A percentile compares a stretch with the other conserved stretches of the same genome.
phyloP scores from a whole-genome alignment of 306 rosid genomes.

The Acacia crassicarpa region DNA sequence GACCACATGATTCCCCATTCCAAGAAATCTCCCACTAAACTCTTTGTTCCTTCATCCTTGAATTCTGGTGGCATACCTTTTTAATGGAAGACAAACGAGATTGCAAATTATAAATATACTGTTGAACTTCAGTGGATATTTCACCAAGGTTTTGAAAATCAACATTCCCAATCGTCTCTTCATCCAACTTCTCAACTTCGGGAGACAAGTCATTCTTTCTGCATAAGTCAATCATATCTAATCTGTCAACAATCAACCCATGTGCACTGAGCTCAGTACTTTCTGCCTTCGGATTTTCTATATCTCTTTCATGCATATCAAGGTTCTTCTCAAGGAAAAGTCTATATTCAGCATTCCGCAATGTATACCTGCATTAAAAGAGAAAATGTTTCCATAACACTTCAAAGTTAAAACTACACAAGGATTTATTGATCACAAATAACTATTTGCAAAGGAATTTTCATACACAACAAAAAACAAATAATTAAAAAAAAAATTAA shows the following conservation, averaged over 20 bases:
- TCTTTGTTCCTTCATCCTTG: background rate
- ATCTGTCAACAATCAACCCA: slow-evolving; percentile 63
- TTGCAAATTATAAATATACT: slow-evolving; percentile 70
- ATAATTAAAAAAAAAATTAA: background rate
- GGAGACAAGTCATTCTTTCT: slow-evolving; percentile 53
- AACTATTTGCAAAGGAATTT: slow-evolving; percentile 1
- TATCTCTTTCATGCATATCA: slow-evolving; percentile 51
- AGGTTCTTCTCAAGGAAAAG: slow-evolving; percentile 84
- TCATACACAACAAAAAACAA: background rate
- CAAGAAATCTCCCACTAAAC: slow-evolving; percentile 24
- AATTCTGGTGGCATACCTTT: slow-evolving; percentile 51
- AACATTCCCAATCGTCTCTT: slow-evolving; percentile 39
- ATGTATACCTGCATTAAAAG: slow-evolving; percentile 65
- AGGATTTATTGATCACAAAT: background rate
- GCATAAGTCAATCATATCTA: slow-evolving; percentile 46
- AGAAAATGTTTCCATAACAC: slow-evolving; percentile 27
- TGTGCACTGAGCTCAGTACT: slow-evolving; percentile 50
- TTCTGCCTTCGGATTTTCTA: slow-evolving; percentile 49
- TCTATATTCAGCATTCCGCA: slow-evolving; percentile 93
- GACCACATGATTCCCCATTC: slow-evolving; percentile 15
- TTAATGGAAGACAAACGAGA: slow-evolving; percentile 71
- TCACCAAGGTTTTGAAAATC: slow-evolving; percentile 71
- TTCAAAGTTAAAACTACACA: slow-evolving; percentile 22
- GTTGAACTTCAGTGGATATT: slow-evolving; percentile 72
- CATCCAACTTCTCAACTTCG: slow-evolving; percentile 38